Conservation (phyloP, 192 early-diverging fungal species). For the Coemansia furcata region DNA sequence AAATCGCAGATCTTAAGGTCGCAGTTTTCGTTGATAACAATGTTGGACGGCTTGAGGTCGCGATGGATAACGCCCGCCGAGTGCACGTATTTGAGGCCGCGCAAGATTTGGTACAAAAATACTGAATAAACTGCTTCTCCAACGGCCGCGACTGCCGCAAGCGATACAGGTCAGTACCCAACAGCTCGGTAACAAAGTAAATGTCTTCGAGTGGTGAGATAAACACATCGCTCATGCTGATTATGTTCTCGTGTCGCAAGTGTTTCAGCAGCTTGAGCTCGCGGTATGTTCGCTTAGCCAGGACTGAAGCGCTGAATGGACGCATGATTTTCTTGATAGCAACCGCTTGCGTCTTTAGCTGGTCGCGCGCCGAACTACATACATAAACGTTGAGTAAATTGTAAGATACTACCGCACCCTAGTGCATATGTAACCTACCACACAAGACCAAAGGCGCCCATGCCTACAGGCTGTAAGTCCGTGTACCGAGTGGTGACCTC, state of each 20-base stretch:
- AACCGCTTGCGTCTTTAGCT: conserved; percentile 75
- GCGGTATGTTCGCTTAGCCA: conserved; percentile 93
- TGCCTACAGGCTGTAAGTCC: conserved; percentile 90
- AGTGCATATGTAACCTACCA: conserved; percentile 61
- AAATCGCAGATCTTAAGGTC: conserved; percentile 99
- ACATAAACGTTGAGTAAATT: neutral
- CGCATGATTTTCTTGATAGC: conserved; percentile 98
- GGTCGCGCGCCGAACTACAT: conserved; percentile 84
- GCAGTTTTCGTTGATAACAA: conserved; percentile 96
- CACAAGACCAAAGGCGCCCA: conserved; percentile 97
- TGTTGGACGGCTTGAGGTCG: conserved; percentile 95
- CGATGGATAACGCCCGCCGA: conserved; percentile 94
- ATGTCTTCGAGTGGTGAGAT: conserved; percentile 92
- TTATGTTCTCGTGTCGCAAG: conserved; percentile 94
- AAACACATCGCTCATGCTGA: conserved; percentile 90
- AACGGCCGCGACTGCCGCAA: conserved; percentile 85
- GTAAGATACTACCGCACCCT: neutral
- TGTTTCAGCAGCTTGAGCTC: conserved; percentile 93
- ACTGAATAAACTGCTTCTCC: conserved; percentile 95
- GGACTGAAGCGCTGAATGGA: conserved; percentile 87
- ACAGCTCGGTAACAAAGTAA: conserved; percentile 96
- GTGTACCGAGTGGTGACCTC: conserved; percentile 86
- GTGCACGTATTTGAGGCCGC: conserved; percentile 92
- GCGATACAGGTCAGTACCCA: conserved; percentile 95
- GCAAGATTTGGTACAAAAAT: conserved; percentile 96